phyloP scores from a whole-genome alignment of 164 flowering plant genomes.

The Macadamia integrifolia region DNA sequence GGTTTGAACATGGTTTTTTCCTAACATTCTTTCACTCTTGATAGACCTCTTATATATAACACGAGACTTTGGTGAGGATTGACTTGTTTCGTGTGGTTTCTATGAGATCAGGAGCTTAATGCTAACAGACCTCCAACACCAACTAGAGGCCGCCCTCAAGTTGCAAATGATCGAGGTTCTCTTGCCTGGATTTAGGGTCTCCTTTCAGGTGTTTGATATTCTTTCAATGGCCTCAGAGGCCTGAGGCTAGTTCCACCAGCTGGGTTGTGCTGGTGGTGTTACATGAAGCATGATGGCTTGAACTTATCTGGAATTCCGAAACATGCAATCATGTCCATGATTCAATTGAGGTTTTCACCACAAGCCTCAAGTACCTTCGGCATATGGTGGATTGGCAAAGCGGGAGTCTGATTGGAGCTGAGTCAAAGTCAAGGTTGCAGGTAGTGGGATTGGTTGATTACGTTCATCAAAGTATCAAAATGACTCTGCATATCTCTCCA shows the following conservation, averaged over 20 bases:
- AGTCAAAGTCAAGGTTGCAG: conserved; percentile 16
- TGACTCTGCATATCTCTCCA: conserved; percentile 16
- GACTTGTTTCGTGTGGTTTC: not conserved
- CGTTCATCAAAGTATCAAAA: conserved; percentile 4
- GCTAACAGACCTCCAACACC: conserved; percentile 99
- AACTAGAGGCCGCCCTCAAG: conserved; percentile 98
- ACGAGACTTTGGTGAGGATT: not conserved
- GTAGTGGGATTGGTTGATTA: conserved; percentile 11
- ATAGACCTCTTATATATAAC: not conserved
- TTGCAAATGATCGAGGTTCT: conserved; percentile 81
- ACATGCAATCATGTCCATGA: conserved; percentile 7
- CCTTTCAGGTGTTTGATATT: conserved; percentile 18
- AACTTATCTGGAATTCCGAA: not conserved
- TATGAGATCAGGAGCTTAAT: conserved; percentile 76
- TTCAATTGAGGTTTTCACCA: conserved; percentile 5
- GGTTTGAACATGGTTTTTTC: conserved; percentile 31
- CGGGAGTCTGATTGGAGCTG: not conserved
- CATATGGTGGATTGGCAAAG: not conserved
- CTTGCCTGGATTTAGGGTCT: conserved; percentile 84
- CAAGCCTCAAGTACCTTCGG: conserved; percentile 1
- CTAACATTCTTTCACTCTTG: not conserved
- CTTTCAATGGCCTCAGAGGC: conserved; percentile 6
- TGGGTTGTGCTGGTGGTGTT: conserved; percentile 27
- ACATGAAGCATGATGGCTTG: conserved; percentile 28
- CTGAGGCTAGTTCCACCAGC: conserved; percentile 28